A percentile compares a stretch with the other conserved stretches of the same genome.
phyloP scores from a whole-genome alignment of 2,329 filamentous ascomycete genomes.

The Ascochyta koolunga region DNA sequence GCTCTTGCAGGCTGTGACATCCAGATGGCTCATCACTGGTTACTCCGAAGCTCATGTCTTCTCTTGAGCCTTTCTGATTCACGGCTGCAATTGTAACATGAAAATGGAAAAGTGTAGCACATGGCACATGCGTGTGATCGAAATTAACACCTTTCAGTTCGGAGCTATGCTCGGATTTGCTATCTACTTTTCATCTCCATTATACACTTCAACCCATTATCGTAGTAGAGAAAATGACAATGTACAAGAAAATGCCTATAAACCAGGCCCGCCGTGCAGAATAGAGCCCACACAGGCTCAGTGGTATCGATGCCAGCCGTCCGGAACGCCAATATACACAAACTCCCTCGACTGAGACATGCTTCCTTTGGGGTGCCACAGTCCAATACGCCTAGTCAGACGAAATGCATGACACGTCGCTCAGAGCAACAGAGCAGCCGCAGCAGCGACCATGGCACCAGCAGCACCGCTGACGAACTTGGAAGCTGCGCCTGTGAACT shows the following conservation, averaged over 20 bases:
- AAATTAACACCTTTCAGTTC: not conserved
- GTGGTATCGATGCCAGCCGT: slow-evolving; percentile 27
- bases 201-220: slow-evolving; percentile 1
- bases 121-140: not conserved
- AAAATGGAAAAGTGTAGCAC: too few relatives aligned
- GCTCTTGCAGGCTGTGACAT: too few relatives aligned
- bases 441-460: slow-evolving; percentile 29
- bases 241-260: slow-evolving; percentile 22
- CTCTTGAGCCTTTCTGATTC: too few relatives aligned
- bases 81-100: too few relatives aligned
- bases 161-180: not conserved
- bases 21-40: too few relatives aligned
- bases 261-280: slow-evolving; percentile 6
- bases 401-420: slow-evolving; percentile 2
- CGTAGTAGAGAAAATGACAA: slow-evolving; percentile 6
- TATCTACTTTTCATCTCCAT: slow-evolving; percentile 6
- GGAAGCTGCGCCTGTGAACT: slow-evolving; percentile 27
- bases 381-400: not conserved
- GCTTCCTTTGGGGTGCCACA: not conserved
- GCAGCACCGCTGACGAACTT: slow-evolving; percentile 30
- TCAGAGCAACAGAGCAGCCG: slow-evolving; percentile 35
- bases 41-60: too few relatives aligned
- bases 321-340: slow-evolving; percentile 25
- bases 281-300: slow-evolving; percentile 1
- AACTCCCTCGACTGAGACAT: not conserved